Conservation (phyloP, 1,284 basidiomycete species). For the Pascua sp. region DNA sequence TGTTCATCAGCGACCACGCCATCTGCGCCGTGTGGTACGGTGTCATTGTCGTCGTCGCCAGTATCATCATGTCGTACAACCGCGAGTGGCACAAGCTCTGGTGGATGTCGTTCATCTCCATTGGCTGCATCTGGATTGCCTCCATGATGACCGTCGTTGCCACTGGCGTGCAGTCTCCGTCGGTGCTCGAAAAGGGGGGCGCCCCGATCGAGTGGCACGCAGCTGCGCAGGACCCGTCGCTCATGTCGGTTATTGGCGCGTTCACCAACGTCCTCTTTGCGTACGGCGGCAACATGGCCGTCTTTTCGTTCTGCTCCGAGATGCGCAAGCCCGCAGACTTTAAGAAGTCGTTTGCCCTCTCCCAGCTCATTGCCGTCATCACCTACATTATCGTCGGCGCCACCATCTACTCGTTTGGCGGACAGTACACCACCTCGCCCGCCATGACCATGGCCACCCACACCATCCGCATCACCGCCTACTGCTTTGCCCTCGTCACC, state of each 20-base stretch:
- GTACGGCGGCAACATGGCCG: slow-evolving; percentile 42
- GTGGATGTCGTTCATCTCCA: slow-evolving; percentile 33
- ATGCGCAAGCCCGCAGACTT: slow-evolving; percentile 43
- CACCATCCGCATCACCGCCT: slow-evolving; percentile 34
- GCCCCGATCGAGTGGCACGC: slow-evolving; percentile 36
- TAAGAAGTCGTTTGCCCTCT: slow-evolving; percentile 42
- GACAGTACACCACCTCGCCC: slow-evolving; percentile 39
- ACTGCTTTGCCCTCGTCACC: slow-evolving; percentile 36
- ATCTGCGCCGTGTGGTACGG: slow-evolving; percentile 42
- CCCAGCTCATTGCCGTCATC: slow-evolving; percentile 28
- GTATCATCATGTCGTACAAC: slow-evolving; percentile 28
- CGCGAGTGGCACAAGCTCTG: slow-evolving; percentile 37
- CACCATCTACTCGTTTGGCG: slow-evolving; percentile 38
- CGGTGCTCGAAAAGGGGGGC: slow-evolving; percentile 18
- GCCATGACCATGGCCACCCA: slow-evolving; percentile 39
- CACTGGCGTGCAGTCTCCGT: slow-evolving; percentile 29
- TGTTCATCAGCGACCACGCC: slow-evolving; percentile 32
- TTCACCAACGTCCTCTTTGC: slow-evolving; percentile 42
- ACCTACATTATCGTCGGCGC: slow-evolving; percentile 38
- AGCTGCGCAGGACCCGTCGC: slow-evolving; percentile 26
- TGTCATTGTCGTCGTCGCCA: slow-evolving; percentile 33
- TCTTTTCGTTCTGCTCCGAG: slow-evolving; percentile 42
- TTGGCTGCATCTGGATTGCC: slow-evolving; percentile 34
- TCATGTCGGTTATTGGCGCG: slow-evolving; percentile 37
- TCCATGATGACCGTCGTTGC: slow-evolving; percentile 38